phyloP scores from a whole-genome alignment of 2,329 filamentous ascomycete genomes.

The Penicillium sp. region DNA sequence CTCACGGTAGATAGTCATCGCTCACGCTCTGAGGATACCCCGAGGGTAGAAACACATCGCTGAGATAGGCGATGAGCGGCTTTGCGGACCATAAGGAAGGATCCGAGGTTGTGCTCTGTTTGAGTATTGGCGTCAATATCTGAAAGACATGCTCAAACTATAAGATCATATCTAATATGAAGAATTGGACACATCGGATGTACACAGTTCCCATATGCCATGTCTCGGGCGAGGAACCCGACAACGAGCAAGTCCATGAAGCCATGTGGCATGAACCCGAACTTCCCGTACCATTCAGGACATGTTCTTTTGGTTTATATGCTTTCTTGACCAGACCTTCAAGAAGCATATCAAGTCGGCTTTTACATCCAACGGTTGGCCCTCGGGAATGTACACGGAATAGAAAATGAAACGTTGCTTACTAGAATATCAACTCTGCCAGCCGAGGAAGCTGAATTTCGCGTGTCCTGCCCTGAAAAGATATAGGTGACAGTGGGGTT shows the following conservation, averaged over 20 bases:
- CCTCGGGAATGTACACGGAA: slow-evolving; percentile 10
- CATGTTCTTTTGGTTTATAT: background rate
- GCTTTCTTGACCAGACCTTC: background rate
- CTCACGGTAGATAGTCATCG: slow-evolving; percentile 76
- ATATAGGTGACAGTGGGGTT: slow-evolving; percentile 58
- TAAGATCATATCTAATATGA: background rate
- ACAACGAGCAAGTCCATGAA: background rate
- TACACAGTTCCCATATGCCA: background rate
- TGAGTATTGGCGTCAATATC: background rate
- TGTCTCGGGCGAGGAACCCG: background rate
- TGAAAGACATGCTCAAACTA: background rate
- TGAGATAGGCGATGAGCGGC: slow-evolving; percentile 46
- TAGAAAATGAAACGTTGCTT: slow-evolving; percentile 23
- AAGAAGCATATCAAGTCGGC: background rate
- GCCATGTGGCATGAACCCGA: slow-evolving; percentile 4
- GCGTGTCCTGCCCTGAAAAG: slow-evolving; percentile 42
- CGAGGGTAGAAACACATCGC: slow-evolving; percentile 81
- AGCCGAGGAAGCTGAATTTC: slow-evolving; percentile 21
- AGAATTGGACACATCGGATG: background rate
- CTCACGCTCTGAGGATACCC: slow-evolving; percentile 90
- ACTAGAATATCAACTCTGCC: slow-evolving; percentile 55
- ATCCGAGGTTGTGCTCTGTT: slow-evolving; percentile 27
- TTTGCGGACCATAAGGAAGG: slow-evolving; percentile 33
- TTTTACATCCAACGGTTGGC: background rate
- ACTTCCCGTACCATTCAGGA: background rate